Conservation (phyloP, 768 basidiomycete species). For the Termitomyces sp. region DNA sequence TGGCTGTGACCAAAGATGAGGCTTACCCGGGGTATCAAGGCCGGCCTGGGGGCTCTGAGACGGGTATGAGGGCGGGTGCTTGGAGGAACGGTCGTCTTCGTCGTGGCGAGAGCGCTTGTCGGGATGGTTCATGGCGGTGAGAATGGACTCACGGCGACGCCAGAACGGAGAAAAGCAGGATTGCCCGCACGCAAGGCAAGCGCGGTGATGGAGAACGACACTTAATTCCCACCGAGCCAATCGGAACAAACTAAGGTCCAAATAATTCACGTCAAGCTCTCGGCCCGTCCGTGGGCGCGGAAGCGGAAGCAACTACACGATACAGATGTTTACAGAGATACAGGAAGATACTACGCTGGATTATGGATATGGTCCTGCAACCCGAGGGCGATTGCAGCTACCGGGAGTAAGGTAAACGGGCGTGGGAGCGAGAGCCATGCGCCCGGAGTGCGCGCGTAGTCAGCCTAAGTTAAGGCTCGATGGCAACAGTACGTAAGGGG, state of each 20-base stretch:
- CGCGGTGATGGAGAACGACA: constrained; percentile 53
- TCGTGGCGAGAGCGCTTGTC: constrained; percentile 47
- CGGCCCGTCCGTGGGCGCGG: constrained; percentile 11
- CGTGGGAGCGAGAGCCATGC: constrained; percentile 48
- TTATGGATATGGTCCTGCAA: constrained; percentile 13
- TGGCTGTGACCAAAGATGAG: constrained; percentile 10
- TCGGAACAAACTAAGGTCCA: constrained; percentile 48
- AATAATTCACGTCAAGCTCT: constrained; percentile 16
- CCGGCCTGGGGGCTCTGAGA: constrained; percentile 14
- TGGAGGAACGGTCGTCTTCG: constrained; percentile 26
- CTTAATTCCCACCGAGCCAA: constrained; percentile 58
- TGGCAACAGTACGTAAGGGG: constrained; percentile 50
- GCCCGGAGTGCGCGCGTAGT: constrained; percentile 41
- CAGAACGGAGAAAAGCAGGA: constrained; percentile 48
- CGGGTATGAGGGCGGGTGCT: constrained; percentile 17
- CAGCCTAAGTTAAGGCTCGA: constrained; percentile 37
- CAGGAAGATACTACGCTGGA: constrained; percentile 17
- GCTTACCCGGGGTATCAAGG: constrained; percentile 34
- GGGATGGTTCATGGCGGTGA: constrained; percentile 48
- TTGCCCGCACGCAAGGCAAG: constrained; percentile 58
- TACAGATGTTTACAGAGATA: constrained; percentile 14
- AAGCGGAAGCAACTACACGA: constrained; percentile 14
- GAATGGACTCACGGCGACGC: constrained; percentile 38
- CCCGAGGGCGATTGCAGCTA: constrained; percentile 11
- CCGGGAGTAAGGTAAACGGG: constrained; percentile 29